Conservation (phyloP, 352 stramenopile species). For the Phytophthora sansomeana region DNA sequence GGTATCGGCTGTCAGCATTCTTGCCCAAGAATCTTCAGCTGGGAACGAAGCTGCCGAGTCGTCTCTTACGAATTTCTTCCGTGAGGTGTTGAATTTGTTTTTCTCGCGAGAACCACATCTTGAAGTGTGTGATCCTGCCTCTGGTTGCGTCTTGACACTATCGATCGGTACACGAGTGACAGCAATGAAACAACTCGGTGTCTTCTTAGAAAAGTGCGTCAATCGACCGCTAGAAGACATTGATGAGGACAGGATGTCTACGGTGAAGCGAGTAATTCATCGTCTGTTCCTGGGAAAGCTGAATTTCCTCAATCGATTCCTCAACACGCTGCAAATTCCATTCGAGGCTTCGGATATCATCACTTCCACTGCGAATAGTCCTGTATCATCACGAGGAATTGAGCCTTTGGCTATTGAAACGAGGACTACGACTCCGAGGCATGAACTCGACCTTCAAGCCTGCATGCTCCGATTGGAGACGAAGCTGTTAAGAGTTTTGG, state of each 20-base stretch:
- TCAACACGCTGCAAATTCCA: constrained; percentile 49
- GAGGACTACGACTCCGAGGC: neutral
- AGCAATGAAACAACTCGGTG: constrained; percentile 36
- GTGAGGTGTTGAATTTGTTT: constrained; percentile 44
- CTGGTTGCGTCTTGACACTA: constrained; percentile 42
- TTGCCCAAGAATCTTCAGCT: constrained; percentile 24
- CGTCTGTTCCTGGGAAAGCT: constrained; percentile 38
- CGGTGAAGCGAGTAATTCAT: constrained; percentile 15
- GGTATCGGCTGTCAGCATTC: constrained; percentile 26
- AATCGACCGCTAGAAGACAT: neutral
- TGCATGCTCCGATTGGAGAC: constrained; percentile 29
- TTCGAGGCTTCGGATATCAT: constrained; percentile 18
- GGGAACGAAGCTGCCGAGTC: constrained; percentile 17
- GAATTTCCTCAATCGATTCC: constrained; percentile 60
- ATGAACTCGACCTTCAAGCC: constrained; percentile 21
- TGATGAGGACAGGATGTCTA: neutral
- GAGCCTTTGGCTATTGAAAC: constrained; percentile 34
- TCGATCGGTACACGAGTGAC: constrained; percentile 23
- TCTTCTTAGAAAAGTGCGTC: constrained; percentile 39
- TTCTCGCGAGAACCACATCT: constrained; percentile 47
- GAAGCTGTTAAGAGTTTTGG: constrained; percentile 21
- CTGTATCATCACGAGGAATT: constrained; percentile 20
- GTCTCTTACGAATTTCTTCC: constrained; percentile 35
- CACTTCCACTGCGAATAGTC: neutral
- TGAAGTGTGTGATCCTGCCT: constrained; percentile 43